Conservation (phyloP, 108 stramenopile species). For the Pseudonitzschia delicatissima region DNA sequence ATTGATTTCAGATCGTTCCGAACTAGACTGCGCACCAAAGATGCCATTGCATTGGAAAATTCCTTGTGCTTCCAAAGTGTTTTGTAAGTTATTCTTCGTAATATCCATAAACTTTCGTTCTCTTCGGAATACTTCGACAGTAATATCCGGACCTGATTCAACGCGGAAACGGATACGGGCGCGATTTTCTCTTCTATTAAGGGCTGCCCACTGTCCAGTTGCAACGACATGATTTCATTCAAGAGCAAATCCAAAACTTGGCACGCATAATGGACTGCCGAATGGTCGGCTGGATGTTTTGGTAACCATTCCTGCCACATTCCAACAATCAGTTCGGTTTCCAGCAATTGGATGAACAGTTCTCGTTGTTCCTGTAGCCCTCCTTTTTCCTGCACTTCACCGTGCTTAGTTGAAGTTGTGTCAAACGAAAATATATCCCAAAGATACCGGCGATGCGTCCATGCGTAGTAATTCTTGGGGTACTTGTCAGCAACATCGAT, state of each 20-base stretch:
- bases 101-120: slow-evolving; percentile 34
- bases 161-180: neutral
- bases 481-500: slow-evolving; percentile 35
- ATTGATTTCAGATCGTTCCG: neutral
- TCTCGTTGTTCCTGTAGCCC: neutral
- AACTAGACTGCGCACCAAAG: neutral
- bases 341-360: slow-evolving; percentile 5
- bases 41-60: neutral
- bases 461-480: slow-evolving; percentile 60
- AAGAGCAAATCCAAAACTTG: slow-evolving; percentile 23
- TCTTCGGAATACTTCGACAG: neutral
- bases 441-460: slow-evolving; percentile 42
- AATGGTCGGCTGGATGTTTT: slow-evolving; percentile 49
- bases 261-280: slow-evolving; percentile 47
- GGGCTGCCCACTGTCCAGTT: neutral
- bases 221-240: neutral
- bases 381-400: neutral
- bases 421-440: neutral
- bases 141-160: neutral
- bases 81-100: slow-evolving; percentile 17
- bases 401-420: neutral
- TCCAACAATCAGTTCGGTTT: slow-evolving; percentile 24
- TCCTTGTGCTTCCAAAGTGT: slow-evolving; percentile 7
- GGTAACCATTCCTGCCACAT: slow-evolving; percentile 25
- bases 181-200: neutral